Evolutionary conservation across 2,329 filamentous ascomycete genomes (phyloP), one percentile per base, ranked within the genome.

Genomic region (Beauveria rudraprayagi): DNA sequence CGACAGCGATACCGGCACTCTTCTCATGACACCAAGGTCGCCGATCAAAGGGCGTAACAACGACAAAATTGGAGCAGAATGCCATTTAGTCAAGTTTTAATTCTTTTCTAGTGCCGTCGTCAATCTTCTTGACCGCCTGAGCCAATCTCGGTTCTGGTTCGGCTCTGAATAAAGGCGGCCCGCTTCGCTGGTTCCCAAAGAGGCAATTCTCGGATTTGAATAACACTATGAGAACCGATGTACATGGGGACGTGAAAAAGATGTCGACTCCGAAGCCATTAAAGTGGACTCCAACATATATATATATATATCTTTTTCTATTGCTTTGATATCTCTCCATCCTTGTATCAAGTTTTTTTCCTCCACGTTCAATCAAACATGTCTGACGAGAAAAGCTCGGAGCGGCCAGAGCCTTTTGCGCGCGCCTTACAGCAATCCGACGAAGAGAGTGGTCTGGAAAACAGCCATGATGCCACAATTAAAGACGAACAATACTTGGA

Each of bases 401-500:
- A 4, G 9, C 52, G 30, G 22, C 51, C 34, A 14, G 24, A 51
- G 37, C 34, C 52, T 22, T 10, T 37, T 5, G 34, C 37, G 2
- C 30, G 24, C n/a, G 30, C 37, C 14, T 6, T 50, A n/a, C 40
- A 40, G 26, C 43, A 48, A 30, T 51, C 59, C 16, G 52, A 61
- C 37, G 59, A 61, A 16, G 59, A 61, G 26, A 61, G 30, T 28
- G 59, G 59, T 46, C 8, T 34, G 14, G 59, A 61, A 34, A 44
- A 34, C 43, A 28, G 44, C 17, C 44, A 55, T 3, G 44, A 53
- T 8, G 14, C 48, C 6, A 10, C 26, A 9, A 16, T 24, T 1
- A 61, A 61, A 34, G 30, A 58, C 14, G 48, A 52, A 22, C 47
- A 53, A 9, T 6, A 50, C 26, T 28, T 53, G 48, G 66, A 68